A percentile compares a stretch with the other conserved stretches of the same genome.
Conservation (phyloP, 1,139 yeast species). For the Suhomyces terraborum region DNA sequence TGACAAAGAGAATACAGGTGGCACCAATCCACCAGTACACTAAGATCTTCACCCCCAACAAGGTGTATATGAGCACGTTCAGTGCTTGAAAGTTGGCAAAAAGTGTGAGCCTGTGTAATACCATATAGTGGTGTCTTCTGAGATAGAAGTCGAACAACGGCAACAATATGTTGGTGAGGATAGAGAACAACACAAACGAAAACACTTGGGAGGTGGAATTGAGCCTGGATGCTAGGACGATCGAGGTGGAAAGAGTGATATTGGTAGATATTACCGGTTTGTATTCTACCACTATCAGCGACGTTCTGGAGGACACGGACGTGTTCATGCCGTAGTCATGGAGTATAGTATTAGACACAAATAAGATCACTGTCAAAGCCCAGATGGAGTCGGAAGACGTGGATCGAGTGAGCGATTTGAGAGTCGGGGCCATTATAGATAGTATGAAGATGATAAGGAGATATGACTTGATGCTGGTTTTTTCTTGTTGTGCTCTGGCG, state of each 20-base stretch:
- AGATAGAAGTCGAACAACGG: constrained; percentile 71
- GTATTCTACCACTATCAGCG: constrained; percentile 23
- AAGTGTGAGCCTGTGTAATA: constrained; percentile 38
- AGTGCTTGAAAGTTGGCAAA: constrained; percentile 26
- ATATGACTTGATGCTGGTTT: constrained; percentile 56
- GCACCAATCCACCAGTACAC: constrained; percentile 54
- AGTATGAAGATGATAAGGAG: constrained; percentile 67
- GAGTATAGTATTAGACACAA: constrained; percentile 63
- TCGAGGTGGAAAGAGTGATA: constrained; percentile 80
- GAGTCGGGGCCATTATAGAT: constrained; percentile 81
- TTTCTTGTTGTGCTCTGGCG: constrained; percentile 14
- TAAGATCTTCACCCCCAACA: constrained; percentile 45
- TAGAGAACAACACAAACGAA: constrained; percentile 73
- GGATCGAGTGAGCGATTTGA: constrained; percentile 83
- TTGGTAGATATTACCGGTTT: constrained; percentile 78
- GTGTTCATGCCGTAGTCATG: constrained; percentile 62
- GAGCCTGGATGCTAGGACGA: constrained; percentile 85
- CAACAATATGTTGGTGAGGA: constrained; percentile 69
- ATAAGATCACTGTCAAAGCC: constrained; percentile 83
- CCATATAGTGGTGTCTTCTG: constrained; percentile 34
- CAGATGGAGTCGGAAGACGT: constrained; percentile 95
- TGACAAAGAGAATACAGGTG: constrained; percentile 49
- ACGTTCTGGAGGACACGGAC: constrained; percentile 18
- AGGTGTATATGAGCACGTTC: constrained; percentile 25
- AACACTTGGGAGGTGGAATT: constrained; percentile 75